Evolutionary conservation across 805 yeast species (phyloP).

Genomic region (Blastobotrys muscicola): DNA sequence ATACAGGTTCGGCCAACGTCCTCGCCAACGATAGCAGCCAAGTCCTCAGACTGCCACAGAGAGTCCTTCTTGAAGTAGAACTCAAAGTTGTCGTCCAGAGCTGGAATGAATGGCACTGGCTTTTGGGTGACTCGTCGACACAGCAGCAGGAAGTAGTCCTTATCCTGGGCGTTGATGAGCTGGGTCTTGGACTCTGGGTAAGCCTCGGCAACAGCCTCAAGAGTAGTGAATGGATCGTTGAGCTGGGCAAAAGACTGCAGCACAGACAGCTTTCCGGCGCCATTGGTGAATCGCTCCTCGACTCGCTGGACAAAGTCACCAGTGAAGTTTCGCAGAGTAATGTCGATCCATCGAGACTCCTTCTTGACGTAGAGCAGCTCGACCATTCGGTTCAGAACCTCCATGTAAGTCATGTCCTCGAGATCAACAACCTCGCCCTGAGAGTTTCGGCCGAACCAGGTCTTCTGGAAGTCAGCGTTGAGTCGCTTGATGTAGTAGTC

Average conservation of each 20-base stretch:
- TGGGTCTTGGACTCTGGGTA: constrained; percentile 73
- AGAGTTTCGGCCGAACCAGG: constrained; percentile 85
- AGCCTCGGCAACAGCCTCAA: constrained; percentile 50
- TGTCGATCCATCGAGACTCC: constrained; percentile 81
- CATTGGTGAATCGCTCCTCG: constrained; percentile 84
- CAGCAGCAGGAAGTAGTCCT: constrained; percentile 79
- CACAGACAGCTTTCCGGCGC: constrained; percentile 41
- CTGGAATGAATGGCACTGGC: constrained; percentile 97
- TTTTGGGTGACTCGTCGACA: constrained; percentile 81
- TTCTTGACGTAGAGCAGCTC: constrained; percentile 80
- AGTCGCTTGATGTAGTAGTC: constrained; percentile 76
- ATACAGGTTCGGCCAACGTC: constrained; percentile 99
- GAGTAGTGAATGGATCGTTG: constrained; percentile 52
- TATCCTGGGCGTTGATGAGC: constrained; percentile 88
- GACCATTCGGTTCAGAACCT: constrained; percentile 77
- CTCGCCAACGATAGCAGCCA: constrained; percentile 89
- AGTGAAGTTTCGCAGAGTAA: constrained; percentile 71
- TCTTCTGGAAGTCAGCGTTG: constrained; percentile 94
- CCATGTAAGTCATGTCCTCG: constrained; percentile 91
- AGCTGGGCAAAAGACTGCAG: constrained; percentile 66
- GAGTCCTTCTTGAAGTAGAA: constrained; percentile 97
- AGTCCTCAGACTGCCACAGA: constrained; percentile 96
- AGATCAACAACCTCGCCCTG: constrained; percentile 75
- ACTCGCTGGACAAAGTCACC: constrained; percentile 86
- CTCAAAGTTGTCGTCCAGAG: constrained; percentile 88